Conservation (phyloP, 1,284 basidiomycete species). For the Fomitopsis schrenkii region DNA sequence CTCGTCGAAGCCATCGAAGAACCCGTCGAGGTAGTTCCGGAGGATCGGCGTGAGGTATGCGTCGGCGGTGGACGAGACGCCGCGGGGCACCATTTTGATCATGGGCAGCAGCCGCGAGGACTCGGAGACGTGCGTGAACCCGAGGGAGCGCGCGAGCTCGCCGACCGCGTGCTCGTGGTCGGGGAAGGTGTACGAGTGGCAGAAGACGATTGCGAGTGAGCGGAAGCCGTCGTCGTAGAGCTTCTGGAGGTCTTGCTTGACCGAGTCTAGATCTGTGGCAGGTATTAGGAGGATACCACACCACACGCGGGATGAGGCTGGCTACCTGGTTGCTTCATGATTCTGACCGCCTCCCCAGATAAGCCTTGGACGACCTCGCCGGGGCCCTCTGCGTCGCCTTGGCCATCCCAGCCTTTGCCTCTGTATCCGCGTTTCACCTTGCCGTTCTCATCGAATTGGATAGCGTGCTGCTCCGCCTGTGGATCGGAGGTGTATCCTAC, state of each 20-base stretch:
- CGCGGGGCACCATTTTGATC: conserved; percentile 95
- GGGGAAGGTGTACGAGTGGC: conserved; percentile 92
- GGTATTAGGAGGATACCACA: not conserved
- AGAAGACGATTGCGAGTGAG: conserved; percentile 82
- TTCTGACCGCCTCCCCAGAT: conserved; percentile 89
- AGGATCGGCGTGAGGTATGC: conserved; percentile 95
- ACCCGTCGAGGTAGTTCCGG: conserved; percentile 84
- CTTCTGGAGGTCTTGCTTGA: conserved; percentile 58
- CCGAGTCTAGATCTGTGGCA: conserved; percentile 41
- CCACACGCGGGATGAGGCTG: not conserved
- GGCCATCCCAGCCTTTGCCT: conserved; percentile 69
- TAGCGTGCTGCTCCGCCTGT: conserved; percentile 65
- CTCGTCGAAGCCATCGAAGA: conserved; percentile 85
- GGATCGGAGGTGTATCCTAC: conserved; percentile 94
- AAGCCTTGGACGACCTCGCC: conserved; percentile 79
- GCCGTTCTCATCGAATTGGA: conserved; percentile 72
- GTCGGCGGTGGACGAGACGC: conserved; percentile 90
- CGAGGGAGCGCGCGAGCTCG: conserved; percentile 68
- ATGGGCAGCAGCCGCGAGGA: conserved; percentile 88
- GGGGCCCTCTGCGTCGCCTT: conserved; percentile 66
- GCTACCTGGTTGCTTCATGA: conserved; percentile 74
- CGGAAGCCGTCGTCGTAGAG: conserved; percentile 78
- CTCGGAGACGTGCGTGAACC: conserved; percentile 87
- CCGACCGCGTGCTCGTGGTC: conserved; percentile 77
- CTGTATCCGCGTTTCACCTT: conserved; percentile 67